Conservation (phyloP, 2,329 filamentous ascomycete genomes). For the Clonostachys sp. region DNA sequence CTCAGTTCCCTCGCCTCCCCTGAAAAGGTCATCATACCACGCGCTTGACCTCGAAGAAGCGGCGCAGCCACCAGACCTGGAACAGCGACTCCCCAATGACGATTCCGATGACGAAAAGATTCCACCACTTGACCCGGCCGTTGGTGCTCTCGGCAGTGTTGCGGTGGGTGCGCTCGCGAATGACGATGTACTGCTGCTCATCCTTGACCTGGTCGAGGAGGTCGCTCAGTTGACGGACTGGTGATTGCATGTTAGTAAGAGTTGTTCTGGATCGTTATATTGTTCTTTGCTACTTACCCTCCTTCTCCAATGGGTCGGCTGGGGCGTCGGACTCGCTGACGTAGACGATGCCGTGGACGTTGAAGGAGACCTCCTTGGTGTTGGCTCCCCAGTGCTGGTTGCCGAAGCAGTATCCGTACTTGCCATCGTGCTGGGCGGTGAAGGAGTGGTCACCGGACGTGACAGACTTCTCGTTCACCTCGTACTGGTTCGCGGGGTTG, state of each 20-base stretch:
- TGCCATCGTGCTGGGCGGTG: constrained; percentile 77
- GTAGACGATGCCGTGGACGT: constrained; percentile 98
- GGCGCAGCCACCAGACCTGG: constrained; percentile 98
- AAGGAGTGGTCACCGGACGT: constrained; percentile 94
- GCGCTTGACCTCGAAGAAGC: constrained; percentile 88
- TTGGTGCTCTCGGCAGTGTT: constrained; percentile 99
- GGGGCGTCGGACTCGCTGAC: constrained; percentile 82
- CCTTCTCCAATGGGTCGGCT: constrained; percentile 82
- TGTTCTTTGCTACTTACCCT: constrained; percentile 55
- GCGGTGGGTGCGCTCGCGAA: constrained; percentile 91
- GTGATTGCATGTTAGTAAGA: neutral
- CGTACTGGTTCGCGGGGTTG: constrained; percentile 70
- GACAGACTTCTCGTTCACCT: constrained; percentile 74
- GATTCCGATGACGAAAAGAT: constrained; percentile 88
- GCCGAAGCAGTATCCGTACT: constrained; percentile 96
- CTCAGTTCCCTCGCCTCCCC: neutral
- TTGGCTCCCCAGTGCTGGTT: constrained; percentile 97
- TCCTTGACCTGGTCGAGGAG: constrained; percentile 91
- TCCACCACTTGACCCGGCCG: constrained; percentile 98
- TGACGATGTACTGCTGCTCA: constrained; percentile 94
- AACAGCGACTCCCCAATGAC: constrained; percentile 90
- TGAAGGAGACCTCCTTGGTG: constrained; percentile 98
- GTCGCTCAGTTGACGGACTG: constrained; percentile 80
- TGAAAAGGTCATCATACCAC: constrained; percentile 42
- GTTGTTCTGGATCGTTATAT: neutral